Evolutionary conservation across 495 filamentous ascomycete species (phyloP).

Genomic region (Podospora bellae-mahoneyi): DNA sequence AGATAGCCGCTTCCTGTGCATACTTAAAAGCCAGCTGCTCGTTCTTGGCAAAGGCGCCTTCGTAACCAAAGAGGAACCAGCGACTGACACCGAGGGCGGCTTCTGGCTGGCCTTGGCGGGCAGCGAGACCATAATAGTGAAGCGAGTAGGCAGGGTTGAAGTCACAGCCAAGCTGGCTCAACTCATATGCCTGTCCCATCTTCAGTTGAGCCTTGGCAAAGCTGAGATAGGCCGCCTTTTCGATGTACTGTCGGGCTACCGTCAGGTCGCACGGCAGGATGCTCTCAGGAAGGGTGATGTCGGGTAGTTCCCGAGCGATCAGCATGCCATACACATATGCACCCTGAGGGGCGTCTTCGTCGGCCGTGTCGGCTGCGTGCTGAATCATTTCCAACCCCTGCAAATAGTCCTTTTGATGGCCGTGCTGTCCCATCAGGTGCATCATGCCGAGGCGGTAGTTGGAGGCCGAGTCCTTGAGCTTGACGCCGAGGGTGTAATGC

Average conservation of each 20-base stretch:
- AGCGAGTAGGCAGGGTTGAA: constrained; percentile 89
- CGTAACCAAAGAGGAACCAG: constrained; percentile 96
- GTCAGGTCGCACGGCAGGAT: constrained; percentile 71
- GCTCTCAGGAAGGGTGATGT: constrained; percentile 70
- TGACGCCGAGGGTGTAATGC: constrained; percentile 79
- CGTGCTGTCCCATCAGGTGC: constrained; percentile 89
- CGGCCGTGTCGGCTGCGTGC: constrained; percentile 77
- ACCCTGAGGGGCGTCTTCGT: constrained; percentile 96
- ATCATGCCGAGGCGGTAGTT: constrained; percentile 97
- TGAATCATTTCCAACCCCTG: constrained; percentile 78
- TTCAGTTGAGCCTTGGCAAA: constrained; percentile 97
- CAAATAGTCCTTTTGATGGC: constrained; percentile 74
- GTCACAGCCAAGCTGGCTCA: constrained; percentile 89
- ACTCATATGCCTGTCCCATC: constrained; percentile 94
- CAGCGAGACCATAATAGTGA: constrained; percentile 93
- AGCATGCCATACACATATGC: constrained; percentile 98
- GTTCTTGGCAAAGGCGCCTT: constrained; percentile 88
- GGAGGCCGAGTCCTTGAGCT: constrained; percentile 81
- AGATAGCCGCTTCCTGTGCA: constrained; percentile 76
- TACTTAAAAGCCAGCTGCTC: constrained; percentile 90
- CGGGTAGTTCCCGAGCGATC: constrained; percentile 80
- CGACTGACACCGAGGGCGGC: constrained; percentile 96
- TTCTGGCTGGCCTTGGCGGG: constrained; percentile 81
- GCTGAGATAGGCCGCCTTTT: constrained; percentile 93
- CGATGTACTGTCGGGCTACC: constrained; percentile 79